Evolutionary conservation across 2,329 filamentous ascomycete genomes (phyloP), one percentile per base, ranked within the genome.

Genomic region (Plenodomus tracheiphilus): DNA sequence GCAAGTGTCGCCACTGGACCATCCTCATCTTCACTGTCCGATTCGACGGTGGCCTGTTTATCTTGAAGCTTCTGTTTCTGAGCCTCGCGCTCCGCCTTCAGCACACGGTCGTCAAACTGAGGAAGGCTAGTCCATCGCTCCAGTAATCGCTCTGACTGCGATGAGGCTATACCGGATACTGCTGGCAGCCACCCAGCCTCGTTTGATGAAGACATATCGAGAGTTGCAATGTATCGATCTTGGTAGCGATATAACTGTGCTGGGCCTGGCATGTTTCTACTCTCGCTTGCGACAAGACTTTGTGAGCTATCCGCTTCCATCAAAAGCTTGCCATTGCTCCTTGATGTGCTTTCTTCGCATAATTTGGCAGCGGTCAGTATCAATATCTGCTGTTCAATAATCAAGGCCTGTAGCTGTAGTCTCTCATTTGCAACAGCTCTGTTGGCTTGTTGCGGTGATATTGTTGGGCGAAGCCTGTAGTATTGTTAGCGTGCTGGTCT

Each of bases 331-430:
- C 56, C 48, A 39, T 60, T 53, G 9, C 51, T 21, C 35, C 40
- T 45, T 34, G 61, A 46, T 7, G 41, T 13, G 17, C 53, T 40
- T 30, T 67, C 28, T 11, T 32, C 51, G 22, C 67, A 60, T 4
- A 54, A 44, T 16, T 57, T 56, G 8, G 45, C 51, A 7, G 66
- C 63, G 13, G 55, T 54, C 5, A 72, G 41, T 20, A 74, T 66
- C 2, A 67, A 61, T 39, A 72, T 54, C 44, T 75, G 72, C 41
- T 75, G 72, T 41, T 74, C 72, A 34, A 74, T 68, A 17, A 75
- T 62, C 6, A 74, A 53, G 11, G 60, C 61, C 43, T 74, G 67
- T 7, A 74, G 58, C 51, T 74, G 72, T 4, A 59, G 46, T 35
- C 63, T 67, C 47, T 75, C 70, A 39, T 71, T 72, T 9, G 58